Evolutionary conservation across 2,329 filamentous ascomycete genomes (phyloP).

Genomic region (Rhytidhysteron rufulum): DNA sequence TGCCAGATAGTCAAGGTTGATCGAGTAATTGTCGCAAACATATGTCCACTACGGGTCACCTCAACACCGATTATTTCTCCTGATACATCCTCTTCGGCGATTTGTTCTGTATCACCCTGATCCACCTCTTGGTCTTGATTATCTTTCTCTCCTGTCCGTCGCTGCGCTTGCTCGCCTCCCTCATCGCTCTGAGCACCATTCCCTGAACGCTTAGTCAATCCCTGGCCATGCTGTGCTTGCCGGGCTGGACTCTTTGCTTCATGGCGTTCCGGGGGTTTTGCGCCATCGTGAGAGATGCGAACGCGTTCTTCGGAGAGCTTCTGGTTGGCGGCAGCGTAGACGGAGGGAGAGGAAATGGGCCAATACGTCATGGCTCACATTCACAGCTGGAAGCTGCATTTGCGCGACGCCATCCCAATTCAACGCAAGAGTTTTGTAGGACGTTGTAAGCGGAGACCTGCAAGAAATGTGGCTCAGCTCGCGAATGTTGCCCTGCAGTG

Average conservation of each 20-base stretch:
- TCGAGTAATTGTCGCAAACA: conserved; percentile 82
- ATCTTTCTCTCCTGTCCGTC: conserved; percentile 1
- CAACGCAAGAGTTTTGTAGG: neutral
- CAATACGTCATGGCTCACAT: conserved; percentile 70
- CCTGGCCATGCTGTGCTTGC: conserved; percentile 3
- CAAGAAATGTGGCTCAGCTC: conserved; percentile 1
- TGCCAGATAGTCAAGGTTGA: conserved; percentile 94
- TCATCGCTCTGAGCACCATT: neutral
- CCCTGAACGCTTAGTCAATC: conserved; percentile 4
- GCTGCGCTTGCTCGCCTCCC: conserved; percentile 6
- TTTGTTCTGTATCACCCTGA: conserved; percentile 12
- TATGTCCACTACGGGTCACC: conserved; percentile 72
- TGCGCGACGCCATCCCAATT: conserved; percentile 19
- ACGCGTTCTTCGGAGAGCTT: conserved; percentile 50
- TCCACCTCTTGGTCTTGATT: neutral
- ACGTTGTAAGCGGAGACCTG: neutral
- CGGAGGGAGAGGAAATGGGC: conserved; percentile 79
- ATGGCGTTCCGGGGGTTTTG: conserved; percentile 9
- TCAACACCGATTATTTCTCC: conserved; percentile 71
- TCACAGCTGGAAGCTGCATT: conserved; percentile 33
- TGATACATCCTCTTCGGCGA: conserved; percentile 38
- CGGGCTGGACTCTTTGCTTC: neutral
- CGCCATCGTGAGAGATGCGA: conserved; percentile 60
- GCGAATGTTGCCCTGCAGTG: neutral
- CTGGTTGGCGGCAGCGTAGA: conserved; percentile 74